A percentile compares a stretch with the other conserved stretches of the same genome.
Evolutionary conservation across 495 filamentous ascomycete species (phyloP).

Genomic region (Astrothelium subdiscretum): DNA sequence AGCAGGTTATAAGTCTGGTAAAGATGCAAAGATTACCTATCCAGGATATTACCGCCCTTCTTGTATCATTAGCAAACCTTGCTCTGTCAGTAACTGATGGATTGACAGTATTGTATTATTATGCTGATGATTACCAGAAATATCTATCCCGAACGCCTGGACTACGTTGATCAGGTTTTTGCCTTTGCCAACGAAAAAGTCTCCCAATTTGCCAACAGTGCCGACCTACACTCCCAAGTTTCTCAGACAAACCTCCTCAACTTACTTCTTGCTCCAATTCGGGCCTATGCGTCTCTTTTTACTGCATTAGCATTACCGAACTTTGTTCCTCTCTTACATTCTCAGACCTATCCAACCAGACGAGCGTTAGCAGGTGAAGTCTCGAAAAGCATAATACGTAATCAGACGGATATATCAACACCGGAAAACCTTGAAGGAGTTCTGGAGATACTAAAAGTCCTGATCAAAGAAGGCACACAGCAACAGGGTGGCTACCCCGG

Average conservation of each 20-base stretch:
- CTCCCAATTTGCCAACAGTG: conserved; percentile 78
- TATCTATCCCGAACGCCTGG: conserved; percentile 82
- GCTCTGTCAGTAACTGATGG: conserved; percentile 46
- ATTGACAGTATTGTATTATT: not conserved
- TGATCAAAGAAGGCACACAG: conserved; percentile 87
- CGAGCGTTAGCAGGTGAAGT: conserved; percentile 84
- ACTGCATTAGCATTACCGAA: conserved; percentile 84
- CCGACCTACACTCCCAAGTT: conserved; percentile 79
- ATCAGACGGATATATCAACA: conserved; percentile 64
- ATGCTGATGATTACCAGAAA: conserved; percentile 38
- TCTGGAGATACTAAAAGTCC: conserved; percentile 71
- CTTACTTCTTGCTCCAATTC: conserved; percentile 77
- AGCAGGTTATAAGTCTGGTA: conserved; percentile 87
- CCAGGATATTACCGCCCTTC: conserved; percentile 83
- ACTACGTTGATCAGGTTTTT: conserved; percentile 92
- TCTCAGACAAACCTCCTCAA: conserved; percentile 82
- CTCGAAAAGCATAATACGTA: conserved; percentile 62
- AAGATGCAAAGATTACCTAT: conserved; percentile 83
- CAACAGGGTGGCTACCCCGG: conserved; percentile 75
- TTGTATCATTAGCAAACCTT: conserved; percentile 85
- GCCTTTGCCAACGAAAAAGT: conserved; percentile 82
- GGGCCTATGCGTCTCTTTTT: conserved; percentile 83
- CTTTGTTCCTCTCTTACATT: conserved; percentile 78
- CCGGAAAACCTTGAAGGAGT: conserved; percentile 76
- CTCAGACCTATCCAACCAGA: conserved; percentile 87